phyloP scores from a whole-genome alignment of 2,329 filamentous ascomycete species.

The Volutella citrinella region DNA sequence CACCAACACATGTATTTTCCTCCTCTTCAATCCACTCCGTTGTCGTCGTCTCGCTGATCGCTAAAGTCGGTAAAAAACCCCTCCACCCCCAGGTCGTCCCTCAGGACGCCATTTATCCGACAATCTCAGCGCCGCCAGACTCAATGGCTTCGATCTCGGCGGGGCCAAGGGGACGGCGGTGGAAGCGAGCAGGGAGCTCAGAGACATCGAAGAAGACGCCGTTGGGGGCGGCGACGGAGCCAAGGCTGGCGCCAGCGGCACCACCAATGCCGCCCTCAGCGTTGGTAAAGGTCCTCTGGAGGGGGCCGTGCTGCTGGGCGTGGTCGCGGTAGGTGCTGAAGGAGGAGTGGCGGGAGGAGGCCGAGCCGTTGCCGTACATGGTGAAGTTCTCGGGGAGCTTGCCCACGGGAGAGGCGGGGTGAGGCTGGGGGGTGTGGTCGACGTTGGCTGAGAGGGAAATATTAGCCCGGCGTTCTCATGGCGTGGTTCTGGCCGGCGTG shows the following conservation, averaged over 20 bases:
- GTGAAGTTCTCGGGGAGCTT: conserved; percentile 57
- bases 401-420: conserved; percentile 67
- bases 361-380: conserved; percentile 29
- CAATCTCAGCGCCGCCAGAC: conserved; percentile 74
- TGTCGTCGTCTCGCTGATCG: too few relatives aligned
- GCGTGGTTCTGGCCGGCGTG: too few relatives aligned
- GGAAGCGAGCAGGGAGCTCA: conserved; percentile 83
- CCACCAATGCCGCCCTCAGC: conserved; percentile 51
- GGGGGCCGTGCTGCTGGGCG: conserved; percentile 74
- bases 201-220: conserved; percentile 86
- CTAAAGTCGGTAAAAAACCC: too few relatives aligned
- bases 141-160: conserved; percentile 95
- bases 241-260: conserved; percentile 65
- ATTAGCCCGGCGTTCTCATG: conserved; percentile 14
- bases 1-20: too few relatives aligned
- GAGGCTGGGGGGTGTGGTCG: conserved; percentile 70
- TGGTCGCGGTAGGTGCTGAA: conserved; percentile 78
- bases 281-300: conserved; percentile 55
- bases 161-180: conserved; percentile 66
- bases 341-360: conserved; percentile 49
- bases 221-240: conserved; percentile 65
- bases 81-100: conserved; percentile 15
- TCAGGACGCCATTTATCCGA: conserved; percentile 36
- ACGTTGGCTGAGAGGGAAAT: conserved; percentile 52
- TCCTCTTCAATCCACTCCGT: too few relatives aligned